phyloP scores from a whole-genome alignment of 768 basidiomycete species.

The Chalciporus piperatus region DNA sequence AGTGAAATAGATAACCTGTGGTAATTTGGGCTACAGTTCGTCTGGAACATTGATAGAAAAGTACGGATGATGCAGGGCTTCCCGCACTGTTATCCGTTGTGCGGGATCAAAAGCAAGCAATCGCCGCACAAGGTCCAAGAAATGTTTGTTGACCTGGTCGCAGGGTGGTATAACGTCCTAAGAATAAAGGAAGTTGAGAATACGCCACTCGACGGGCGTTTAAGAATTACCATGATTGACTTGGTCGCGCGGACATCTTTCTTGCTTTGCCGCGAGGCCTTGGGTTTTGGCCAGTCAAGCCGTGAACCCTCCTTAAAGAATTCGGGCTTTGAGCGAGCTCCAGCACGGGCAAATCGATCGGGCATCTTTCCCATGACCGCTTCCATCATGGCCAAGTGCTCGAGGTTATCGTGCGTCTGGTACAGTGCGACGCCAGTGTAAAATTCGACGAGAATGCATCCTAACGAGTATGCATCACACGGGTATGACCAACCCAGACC shows the following conservation, averaged over 20 bases:
- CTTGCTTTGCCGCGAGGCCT: conserved; percentile 84
- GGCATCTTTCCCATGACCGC: conserved; percentile 99
- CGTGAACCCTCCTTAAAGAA: conserved; percentile 86
- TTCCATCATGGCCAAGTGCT: conserved; percentile 99
- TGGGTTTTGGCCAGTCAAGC: conserved; percentile 90
- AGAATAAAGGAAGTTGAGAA: conserved; percentile 6
- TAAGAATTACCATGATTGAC: conserved; percentile 60
- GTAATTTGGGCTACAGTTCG: conserved; percentile 53
- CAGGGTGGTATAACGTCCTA: conserved; percentile 84
- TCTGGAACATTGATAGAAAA: conserved; percentile 66
- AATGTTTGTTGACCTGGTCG: conserved; percentile 72
- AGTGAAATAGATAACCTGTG: conserved; percentile 33
- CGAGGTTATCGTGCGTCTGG: conserved; percentile 98
- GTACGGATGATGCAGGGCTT: conserved; percentile 87
- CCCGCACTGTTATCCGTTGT: conserved; percentile 82
- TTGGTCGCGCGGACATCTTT: conserved; percentile 91
- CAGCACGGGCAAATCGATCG: conserved; percentile 72
- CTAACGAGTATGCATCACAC: conserved; percentile 97
- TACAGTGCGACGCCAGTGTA: conserved; percentile 98
- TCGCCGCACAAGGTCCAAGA: conserved; percentile 84
- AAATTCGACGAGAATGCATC: conserved; percentile 98
- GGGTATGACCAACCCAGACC: conserved; percentile 98
- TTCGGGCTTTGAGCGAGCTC: conserved; percentile 81
- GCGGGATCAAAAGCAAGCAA: conserved; percentile 89
- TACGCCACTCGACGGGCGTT: not conserved